A percentile compares a stretch with the other conserved stretches of the same genome.
phyloP scores from a whole-genome alignment of 805 yeast species.

The Geotrichum ghanense region DNA sequence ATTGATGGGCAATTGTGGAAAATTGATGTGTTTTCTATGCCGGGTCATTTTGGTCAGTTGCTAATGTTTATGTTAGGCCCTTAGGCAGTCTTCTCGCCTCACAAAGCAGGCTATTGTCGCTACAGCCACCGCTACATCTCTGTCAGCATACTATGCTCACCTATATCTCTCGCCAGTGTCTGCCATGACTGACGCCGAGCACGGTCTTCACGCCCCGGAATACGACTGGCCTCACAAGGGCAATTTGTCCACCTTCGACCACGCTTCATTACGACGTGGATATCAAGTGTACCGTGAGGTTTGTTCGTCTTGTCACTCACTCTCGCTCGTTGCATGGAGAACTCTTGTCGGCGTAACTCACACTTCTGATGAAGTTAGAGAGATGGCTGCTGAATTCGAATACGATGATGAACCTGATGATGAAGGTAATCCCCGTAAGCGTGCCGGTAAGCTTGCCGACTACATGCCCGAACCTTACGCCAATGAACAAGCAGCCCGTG shows the following conservation, averaged over 20 bases:
- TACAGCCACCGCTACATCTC: conserved; percentile 61
- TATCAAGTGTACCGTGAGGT: conserved; percentile 98
- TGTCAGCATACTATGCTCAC: conserved; percentile 73
- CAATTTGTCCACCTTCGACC: conserved; percentile 77
- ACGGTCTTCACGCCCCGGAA: conserved; percentile 92
- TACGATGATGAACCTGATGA: conserved; percentile 27
- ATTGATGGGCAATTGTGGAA: not conserved
- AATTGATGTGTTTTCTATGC: too few relatives aligned
- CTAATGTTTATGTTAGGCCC: conserved; percentile 8
- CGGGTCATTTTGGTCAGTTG: too few relatives aligned
- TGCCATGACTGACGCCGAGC: conserved; percentile 98
- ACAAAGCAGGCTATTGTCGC: conserved; percentile 31
- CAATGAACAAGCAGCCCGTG: conserved; percentile 98
- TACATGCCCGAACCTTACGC: conserved; percentile 90
- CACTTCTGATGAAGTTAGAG: conserved; percentile 80
- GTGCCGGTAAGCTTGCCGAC: conserved; percentile 97
- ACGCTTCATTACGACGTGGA: conserved; percentile 95
- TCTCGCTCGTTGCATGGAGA: conserved; percentile 98
- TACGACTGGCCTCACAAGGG: conserved; percentile 93
- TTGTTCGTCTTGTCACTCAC: conserved; percentile 97
- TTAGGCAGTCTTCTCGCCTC: conserved; percentile 24
- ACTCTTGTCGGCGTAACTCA: conserved; percentile 94
- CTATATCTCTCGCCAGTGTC: conserved; percentile 77
- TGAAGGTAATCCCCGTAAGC: conserved; percentile 77
- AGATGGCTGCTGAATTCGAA: conserved; percentile 91